Conservation (phyloP, 1,139 yeast genomes). For the Hanseniaspora gamundiae region DNA sequence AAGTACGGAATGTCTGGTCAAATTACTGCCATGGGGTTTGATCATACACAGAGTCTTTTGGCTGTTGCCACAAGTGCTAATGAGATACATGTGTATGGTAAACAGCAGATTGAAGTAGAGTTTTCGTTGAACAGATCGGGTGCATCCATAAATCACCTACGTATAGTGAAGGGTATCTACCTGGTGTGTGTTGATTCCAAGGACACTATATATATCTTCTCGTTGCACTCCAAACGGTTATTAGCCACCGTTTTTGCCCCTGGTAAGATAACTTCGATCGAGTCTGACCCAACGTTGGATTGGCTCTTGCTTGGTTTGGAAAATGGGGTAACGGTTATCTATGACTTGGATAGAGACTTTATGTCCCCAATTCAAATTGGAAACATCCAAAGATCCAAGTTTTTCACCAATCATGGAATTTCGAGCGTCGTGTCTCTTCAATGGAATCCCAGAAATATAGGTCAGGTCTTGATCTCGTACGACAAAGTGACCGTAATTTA, state of each 20-base stretch:
- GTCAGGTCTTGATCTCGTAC: conserved; percentile 64
- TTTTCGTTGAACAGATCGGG: conserved; percentile 33
- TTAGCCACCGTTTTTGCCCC: conserved; percentile 43
- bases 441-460: conserved; percentile 86
- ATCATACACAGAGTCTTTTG: conserved; percentile 76
- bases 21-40: conserved; percentile 60
- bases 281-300: conserved; percentile 76
- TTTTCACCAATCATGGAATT: conserved; percentile 25
- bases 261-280: conserved; percentile 54
- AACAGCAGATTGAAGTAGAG: conserved; percentile 65
- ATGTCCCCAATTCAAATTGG: conserved; percentile 57
- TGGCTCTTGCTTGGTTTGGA: conserved; percentile 74
- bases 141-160: conserved; percentile 41
- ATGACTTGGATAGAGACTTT: conserved; percentile 69
- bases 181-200: conserved; percentile 54
- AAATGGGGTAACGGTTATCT: conserved; percentile 65
- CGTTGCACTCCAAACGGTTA: conserved; percentile 51
- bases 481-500: conserved; percentile 57
- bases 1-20: conserved; percentile 47
- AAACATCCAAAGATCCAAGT: conserved; percentile 48
- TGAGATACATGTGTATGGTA: conserved; percentile 72
- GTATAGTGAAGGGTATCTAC: conserved; percentile 71
- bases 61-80: conserved; percentile 69
- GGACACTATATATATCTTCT: conserved; percentile 49
- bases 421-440: conserved; percentile 54